These are phyloP conservation scores for Claviceps digitariae DNA, from an alignment of 2,329 filamentous ascomycete genomes.

Conservation along the genomic window DNA sequence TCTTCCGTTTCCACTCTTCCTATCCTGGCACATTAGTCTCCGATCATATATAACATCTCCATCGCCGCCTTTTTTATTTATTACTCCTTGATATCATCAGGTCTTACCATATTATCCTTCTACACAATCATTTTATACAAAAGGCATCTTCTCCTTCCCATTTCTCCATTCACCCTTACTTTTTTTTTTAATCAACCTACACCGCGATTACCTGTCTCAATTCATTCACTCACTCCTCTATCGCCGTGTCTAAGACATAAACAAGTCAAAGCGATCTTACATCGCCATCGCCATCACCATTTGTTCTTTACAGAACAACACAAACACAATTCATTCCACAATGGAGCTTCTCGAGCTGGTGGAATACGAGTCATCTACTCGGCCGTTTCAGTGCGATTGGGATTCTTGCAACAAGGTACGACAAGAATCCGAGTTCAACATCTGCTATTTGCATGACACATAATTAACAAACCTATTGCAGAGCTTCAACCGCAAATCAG, in stretches of 20 bases:
- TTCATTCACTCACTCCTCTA: background rate
- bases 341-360: constrained; percentile 56
- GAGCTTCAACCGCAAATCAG: constrained; percentile 62
- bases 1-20: background rate
- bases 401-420: constrained; percentile 46
- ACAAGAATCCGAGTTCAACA: background rate
- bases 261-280: background rate
- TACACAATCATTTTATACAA: background rate
- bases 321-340: background rate
- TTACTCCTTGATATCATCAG: constrained; percentile 3
- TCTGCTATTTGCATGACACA: background rate
- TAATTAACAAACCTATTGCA: constrained; percentile 15
- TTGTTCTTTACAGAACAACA: background rate
- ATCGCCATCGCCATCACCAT: background rate
- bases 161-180: background rate
- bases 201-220: background rate
- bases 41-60: constrained; percentile 9
- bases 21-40: constrained; percentile 6
- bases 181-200: background rate
- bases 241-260: background rate
- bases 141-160: background rate
- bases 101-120: background rate
- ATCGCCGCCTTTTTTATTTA: constrained; percentile 4
- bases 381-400: constrained; percentile 53
- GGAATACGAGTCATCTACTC: constrained; percentile 47